Base-by-base conservation (phyloP, 495 filamentous ascomycete species). In the Penicillium longicatenatum region DNA sequence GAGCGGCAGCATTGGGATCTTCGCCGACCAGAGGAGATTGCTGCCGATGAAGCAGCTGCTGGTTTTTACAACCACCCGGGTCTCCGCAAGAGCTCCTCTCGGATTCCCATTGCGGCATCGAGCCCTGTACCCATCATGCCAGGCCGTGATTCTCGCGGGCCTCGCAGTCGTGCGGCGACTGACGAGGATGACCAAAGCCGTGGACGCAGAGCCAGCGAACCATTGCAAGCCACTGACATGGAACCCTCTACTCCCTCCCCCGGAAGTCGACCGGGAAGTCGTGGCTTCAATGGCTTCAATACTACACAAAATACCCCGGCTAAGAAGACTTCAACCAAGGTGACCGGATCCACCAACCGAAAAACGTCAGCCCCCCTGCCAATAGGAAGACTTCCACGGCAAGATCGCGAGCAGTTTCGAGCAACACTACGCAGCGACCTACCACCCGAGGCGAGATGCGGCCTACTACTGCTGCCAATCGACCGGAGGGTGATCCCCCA, bases 401-500 rank as follows among this genome's bases (percentile, higher is more conserved):
- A 7, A 61, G 70, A 47, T 66, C 67, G 30, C 74, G 78, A 43
- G 65, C 73, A 16, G 61, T 74, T 17, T 77, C 79, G 29, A 66
- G 64, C 30, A 76, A 73, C 50, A 65, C 47, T 22, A 62, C 55
- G 54, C 79, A 82, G 55, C 82, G 87, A 47, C 86, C 89, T 12
- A 84, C 83, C 47, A 89, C 89, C 10, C 79, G 85, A 62, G 79
- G 78, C 72, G 79, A 83, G 75, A 72, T 66, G 67, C 79, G 79
- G 72, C 80, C 79, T 73, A 69, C 80, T 69, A 79, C 84, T 70
- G 67, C 76, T 67, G 54, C 86, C 78, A 90, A 91, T 61, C 84
- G 87, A 33, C 93, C 92, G 12, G 95, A 98, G 75, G 95, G 94
- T 16, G 93, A 97, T 50, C 89, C 94, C 8, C 95, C 95, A 37